Base-by-base conservation (phyloP, 208 protist genomes). In the Spongospora subterranea region DNA sequence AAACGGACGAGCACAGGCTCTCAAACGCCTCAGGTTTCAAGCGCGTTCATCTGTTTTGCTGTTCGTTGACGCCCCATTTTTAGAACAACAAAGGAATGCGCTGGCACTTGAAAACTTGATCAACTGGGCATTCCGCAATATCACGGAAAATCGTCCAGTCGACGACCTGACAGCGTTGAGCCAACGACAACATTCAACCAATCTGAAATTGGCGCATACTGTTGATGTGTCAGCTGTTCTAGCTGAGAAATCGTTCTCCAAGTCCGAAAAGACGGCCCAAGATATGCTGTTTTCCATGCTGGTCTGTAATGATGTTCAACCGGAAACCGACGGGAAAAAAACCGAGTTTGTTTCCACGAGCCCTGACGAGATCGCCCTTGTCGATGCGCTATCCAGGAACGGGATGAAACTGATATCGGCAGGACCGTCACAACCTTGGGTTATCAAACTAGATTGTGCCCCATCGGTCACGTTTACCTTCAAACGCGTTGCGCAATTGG, bases 401-500 rank as follows among this genome's bases (percentile, higher is more conserved):
- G 92, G 92, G 6, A 35, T 93, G 29, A 24, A n/a, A 40, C 90
- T 93, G 24, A 0, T 53, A 40, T 90, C 1, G 46, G 77, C 77
- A 29, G 77, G 46, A 0, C 82, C 77, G n/a, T 32, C 1, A 20
- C 60, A 24, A 17, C 65, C 89, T 40, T 45, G 46, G 41, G 11
- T 92, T 32, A 35, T 35, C 13, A 43, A 65, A 41, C 39, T 43
- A 38, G 6, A 46, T 38, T 45, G 50, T 24, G 64, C 77, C 11
- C 45, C 46, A 35, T 6, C 6, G n/a, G 11, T 39, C 93, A 96
- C 99, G 39, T 91, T 99, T 39, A 91, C 60, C 46, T 92, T 92
- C 45, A 17, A 45, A 6, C 64, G 60, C 40, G 29, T 92, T 0
- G 38, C 40, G 89, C 93, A 97, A 53, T 99, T 99, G 90, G 98